Evolutionary conservation across 331 rosid genomes (phyloP), one percentile per base, ranked within the genome.

Genomic region (Rosa hybrid): DNA sequence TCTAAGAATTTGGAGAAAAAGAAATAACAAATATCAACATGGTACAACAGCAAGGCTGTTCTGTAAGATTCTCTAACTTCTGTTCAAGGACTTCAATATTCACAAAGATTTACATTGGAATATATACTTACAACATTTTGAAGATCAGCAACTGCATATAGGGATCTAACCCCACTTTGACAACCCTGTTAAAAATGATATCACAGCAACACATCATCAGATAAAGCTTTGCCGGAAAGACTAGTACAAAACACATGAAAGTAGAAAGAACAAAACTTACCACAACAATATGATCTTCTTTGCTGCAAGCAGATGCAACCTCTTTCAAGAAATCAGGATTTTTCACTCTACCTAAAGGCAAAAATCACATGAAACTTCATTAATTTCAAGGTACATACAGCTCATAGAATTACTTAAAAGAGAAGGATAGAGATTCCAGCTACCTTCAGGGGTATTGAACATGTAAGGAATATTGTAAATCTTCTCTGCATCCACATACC

Each of bases 391-490:
- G 62, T 27, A 10, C 12, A 76, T 10, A 62, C 20, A 20, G 46
- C 20, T 7, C 30, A 62, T 5, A 8, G 9, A 41, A 17, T 16
- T 30, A 20, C 54, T 1, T 21, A 42, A 59, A 27, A 54, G 25
- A 20, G 8, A 27, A 8, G 8, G 9, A 71, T 45, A 65, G 41
- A 21, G 17, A 23, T 42, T 45, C 5, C 62, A 65, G 46, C 38
- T 64, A 87, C 99, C 98, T n/a, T 86, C 84, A 0, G 91, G 88
- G 44, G 91, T 87, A 76, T 84, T 82, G 82, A 91, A 75, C 92
- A 90, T 50, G 86, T 89, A 93, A 13, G 99, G 99, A 85, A 93
- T 83, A 80, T 93, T 95, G 67, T 89, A 20, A 76, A 93, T 82
- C 86, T 86, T 93, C 25, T 80, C 82, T 73, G 83, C 85, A 79